Evolutionary conservation across 2,329 filamentous ascomycete species (phyloP), one percentile per base, ranked within the genome.

Genomic region (Claviceps africana): DNA sequence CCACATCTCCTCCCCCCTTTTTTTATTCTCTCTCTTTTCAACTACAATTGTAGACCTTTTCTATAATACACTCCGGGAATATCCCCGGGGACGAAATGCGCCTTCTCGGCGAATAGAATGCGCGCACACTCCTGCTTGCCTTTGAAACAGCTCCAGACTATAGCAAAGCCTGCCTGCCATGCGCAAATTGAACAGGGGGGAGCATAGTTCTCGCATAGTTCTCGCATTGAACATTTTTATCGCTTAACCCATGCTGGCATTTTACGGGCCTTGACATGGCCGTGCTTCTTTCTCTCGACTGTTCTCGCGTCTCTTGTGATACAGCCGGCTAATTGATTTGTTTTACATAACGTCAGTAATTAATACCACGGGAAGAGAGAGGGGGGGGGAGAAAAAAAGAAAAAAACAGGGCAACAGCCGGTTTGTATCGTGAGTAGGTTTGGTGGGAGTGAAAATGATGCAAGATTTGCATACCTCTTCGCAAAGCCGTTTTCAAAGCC

Each of bases 281-380:
- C 94, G 53, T 88, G 81, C 80, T 98, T 97, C 83, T 98, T 98
- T 68, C 93, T 91, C 73, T 98, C 93, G 60, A 98, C 94, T 64
- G 77, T 83, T 72, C 91, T 88, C 53, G 84, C 80, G 73, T 98
- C 91, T 64, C 91, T 85, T 50, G 90, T 94, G 57, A 98, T 80
- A 68, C 86, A 89, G 57, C 94, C 94, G 66, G 91, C 93, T 98
- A 68, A 13, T 63, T 64, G 49, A 51, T 56, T 52, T 46, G 48
- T 47, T 11, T 47, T 45, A 25, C 51, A 49, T 40, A 21, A 19
- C 30, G 28, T 45, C 25, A 30, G 25, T 15, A n/a, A 8, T n/a
- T 15, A 15, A 13, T 35, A 13, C 11, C 15, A 47, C 30, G 22
- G 11, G 22, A 39, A 11, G 22, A 39, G 4, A 28, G 3, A 19